Base-by-base conservation (phyloP, 148 eudicot species). In the Vaccinium corymbosum region DNA sequence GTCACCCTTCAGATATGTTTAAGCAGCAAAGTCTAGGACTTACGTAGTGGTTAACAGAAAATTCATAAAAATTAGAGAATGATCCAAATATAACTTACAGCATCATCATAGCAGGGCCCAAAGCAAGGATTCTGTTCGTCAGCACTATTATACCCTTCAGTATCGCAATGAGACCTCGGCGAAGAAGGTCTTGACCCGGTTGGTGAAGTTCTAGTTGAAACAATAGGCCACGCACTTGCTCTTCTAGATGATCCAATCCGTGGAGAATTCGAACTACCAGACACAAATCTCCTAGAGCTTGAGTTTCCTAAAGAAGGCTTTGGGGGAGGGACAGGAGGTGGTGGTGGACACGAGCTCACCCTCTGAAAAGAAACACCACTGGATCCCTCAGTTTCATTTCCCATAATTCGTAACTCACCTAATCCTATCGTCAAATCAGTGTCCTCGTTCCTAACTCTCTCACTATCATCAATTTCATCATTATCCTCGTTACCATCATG, bases 81-180 rank as follows among this genome's bases (percentile, higher is more conserved):
- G 1, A 29, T 25, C 71, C 7, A 32, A 68, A 71, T 29, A 70
- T 49, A 81, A 94, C 99, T 92, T 86, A 97, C 99, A 55, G 91
- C 83, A 82, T 97, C 98, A 84, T 92, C 89, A 85, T 88, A 90
- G 46, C 95, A 91, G 83, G 95, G 87, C 35, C 92, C 94, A 85
- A 83, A 97, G 86, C 89, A 84, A 25, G 95, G 91, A 84, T 82
- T 87, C 78, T 95, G 99, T 90, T 97, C 99, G 89, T 97, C 99
- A 62, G 98, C 98, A 81, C 99, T 97, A 86, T 97, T 97, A 86
- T 97, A 97, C 25, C 99, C 99, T 90, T 97, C 99, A 85, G 64
- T 89, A 68, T 97, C 99, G 89, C 92, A 89, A 84, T 93, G 95
- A 83, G 94, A 90, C 85, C 96, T 89, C 0, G 99, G 99, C 20